Evolutionary conservation across 768 basidiomycete species (phyloP).

Genomic region (Epithele typhae): DNA sequence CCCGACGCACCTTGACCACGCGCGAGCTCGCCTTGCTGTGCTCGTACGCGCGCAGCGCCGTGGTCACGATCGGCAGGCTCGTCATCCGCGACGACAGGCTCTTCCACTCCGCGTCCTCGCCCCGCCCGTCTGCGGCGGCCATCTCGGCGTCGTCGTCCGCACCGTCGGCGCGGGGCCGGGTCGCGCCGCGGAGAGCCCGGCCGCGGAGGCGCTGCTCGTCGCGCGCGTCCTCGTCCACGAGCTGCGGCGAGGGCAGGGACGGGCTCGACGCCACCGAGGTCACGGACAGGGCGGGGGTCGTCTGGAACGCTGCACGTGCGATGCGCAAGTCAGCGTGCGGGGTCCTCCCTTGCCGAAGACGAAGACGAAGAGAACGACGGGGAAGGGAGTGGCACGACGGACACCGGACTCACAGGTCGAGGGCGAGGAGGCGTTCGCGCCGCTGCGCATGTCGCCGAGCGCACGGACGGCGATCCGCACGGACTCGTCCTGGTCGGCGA

Average conservation of each 20-base stretch:
- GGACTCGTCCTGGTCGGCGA: conserved; percentile 65
- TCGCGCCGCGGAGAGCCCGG: too few relatives aligned
- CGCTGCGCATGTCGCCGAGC: conserved; percentile 72
- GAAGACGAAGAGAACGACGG: background rate
- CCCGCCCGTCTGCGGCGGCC: conserved; percentile 8
- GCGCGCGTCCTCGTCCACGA: conserved; percentile 13
- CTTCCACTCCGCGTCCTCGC: conserved; percentile 26
- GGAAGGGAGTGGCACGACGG: conserved; percentile 1
- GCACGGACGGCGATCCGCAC: conserved; percentile 77
- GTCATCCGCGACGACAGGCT: conserved; percentile 61
- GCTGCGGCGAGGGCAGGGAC: conserved; percentile 25
- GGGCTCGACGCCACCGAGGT: conserved; percentile 30
- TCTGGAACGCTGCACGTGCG: conserved; percentile 25
- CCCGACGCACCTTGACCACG: conserved; percentile 68
- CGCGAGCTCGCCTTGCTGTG: conserved; percentile 79
- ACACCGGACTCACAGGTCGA: conserved; percentile 21
- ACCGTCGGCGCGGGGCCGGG: too few relatives aligned
- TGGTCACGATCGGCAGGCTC: conserved; percentile 65
- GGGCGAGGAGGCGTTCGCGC: conserved; percentile 24
- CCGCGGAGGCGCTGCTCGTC: too few relatives aligned
- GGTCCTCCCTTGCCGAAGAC: too few relatives aligned
- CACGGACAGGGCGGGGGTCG: conserved; percentile 31
- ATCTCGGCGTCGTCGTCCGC: conserved; percentile 1
- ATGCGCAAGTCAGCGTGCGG: background rate
- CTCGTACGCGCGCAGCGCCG: conserved; percentile 72